Conservation (phyloP, 805 yeast species). For the Myxozyma melibiosi region DNA sequence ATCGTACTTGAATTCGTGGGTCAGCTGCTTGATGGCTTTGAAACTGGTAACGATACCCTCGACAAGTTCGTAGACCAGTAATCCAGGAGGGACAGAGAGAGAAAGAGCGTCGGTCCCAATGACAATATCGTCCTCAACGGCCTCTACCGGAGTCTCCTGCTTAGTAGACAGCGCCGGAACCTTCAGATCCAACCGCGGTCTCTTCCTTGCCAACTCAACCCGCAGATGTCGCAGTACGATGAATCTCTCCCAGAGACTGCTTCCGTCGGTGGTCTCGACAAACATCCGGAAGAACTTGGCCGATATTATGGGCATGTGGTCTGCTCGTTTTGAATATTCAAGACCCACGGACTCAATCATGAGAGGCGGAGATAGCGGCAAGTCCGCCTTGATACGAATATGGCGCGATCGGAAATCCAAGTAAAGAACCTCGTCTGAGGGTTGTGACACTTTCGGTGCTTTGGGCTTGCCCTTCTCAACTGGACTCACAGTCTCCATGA, state of each 20-base stretch:
- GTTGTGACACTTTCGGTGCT: background rate
- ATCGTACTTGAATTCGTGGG: slow-evolving; percentile 39
- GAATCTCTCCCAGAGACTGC: slow-evolving; percentile 45
- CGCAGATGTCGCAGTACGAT: slow-evolving; percentile 38
- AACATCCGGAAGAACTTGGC: slow-evolving; percentile 50
- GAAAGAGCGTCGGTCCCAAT: slow-evolving; percentile 42
- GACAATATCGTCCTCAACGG: slow-evolving; percentile 30
- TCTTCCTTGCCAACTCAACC: slow-evolving; percentile 30
- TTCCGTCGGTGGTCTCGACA: slow-evolving; percentile 53
- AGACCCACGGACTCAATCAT: slow-evolving; percentile 51
- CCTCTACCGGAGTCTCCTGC: background rate
- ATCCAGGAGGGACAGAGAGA: slow-evolving; percentile 64
- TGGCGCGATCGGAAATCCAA: slow-evolving; percentile 41
- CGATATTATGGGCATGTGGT: slow-evolving; percentile 39
- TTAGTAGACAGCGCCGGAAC: background rate
- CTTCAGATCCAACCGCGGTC: background rate
- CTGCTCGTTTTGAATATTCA: slow-evolving; percentile 38
- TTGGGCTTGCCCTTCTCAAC: background rate
- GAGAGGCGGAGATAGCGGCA: slow-evolving; percentile 53
- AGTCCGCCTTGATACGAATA: slow-evolving; percentile 43
- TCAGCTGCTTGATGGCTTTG: slow-evolving; percentile 64
- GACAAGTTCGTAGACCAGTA: slow-evolving; percentile 73
- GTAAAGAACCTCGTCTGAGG: slow-evolving; percentile 4
- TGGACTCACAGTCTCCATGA: slow-evolving; percentile 10
- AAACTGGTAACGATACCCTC: slow-evolving; percentile 71